phyloP scores from a whole-genome alignment of 129 eudicot species.

The Chrysanthemum lavandulifolium region DNA sequence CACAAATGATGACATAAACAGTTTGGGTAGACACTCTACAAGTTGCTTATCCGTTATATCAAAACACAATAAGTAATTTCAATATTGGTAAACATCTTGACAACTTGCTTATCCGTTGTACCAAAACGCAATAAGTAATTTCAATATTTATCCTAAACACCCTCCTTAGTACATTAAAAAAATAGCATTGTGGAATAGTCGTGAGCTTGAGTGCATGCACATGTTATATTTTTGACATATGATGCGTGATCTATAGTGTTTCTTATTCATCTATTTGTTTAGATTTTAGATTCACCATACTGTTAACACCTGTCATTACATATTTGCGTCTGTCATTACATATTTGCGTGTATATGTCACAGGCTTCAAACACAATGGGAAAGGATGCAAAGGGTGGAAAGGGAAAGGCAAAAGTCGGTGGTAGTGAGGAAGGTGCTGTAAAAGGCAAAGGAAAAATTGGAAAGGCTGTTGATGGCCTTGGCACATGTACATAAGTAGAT shows the following conservation, averaged over 20 bases:
- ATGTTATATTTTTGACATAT: not conserved
- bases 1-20: too few relatives aligned
- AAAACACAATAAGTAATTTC: too few relatives aligned
- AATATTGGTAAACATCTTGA: too few relatives aligned
- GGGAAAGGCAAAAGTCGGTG: slow-evolving; percentile 86
- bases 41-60: too few relatives aligned
- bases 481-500: slow-evolving; percentile 95
- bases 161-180: not conserved
- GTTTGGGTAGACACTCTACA: too few relatives aligned
- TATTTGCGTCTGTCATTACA: not conserved
- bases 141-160: too few relatives aligned
- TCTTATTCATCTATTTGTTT: not conserved
- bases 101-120: too few relatives aligned
- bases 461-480: slow-evolving; percentile 76
- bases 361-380: slow-evolving; percentile 59
- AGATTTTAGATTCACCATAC: too few relatives aligned
- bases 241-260: not conserved
- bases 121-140: too few relatives aligned
- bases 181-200: not conserved
- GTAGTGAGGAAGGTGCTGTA: slow-evolving; percentile 77
- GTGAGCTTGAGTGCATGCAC: not conserved
- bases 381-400: slow-evolving; percentile 84
- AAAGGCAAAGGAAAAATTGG: slow-evolving; percentile 90
- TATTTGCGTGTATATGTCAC: not conserved
- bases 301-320: too few relatives aligned